Evolutionary conservation across 225 moss, liverwort and hornwort genomes (phyloP), one percentile per base, ranked within the genome.

Genomic region (Sphagnum contortum): DNA sequence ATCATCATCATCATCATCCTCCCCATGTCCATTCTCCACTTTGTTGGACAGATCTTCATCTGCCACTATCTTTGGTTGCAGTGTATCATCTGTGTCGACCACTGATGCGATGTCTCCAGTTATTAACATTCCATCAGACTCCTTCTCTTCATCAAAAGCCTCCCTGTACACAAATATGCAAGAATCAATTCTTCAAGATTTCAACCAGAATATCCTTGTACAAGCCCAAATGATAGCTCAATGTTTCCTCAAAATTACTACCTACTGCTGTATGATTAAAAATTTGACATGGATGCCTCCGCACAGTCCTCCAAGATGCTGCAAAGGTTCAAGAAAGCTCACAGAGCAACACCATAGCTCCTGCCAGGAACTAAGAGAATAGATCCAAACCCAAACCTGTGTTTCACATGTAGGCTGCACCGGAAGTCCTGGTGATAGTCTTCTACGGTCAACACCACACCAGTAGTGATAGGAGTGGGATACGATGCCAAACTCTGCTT

Each of bases 341-440:
- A 52, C 9, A 52, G 52, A 52, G 7, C 9, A 5, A 52, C 7
- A 52, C 52, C 9, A 5, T 9, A 52, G 52, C 9, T 9, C 52
- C 9, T 52, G 9, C 9, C 9, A 52, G 7, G 9, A 52, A 52
- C 9, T 52, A 5, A 5, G 52, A 52, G 7, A 5, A 52, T 52
- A 6, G 9, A 29, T 10, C 8, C 2, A 10, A 11, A 48, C 4
- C 48, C 50, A 65, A 72, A 94, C 94, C 91, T 98, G 78, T 98
- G 91, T 75, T 87, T 98, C 66, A 98, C 67, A 52, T 98, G 87
- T 50, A 98, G 84, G 65, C 82, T 89, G 80, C 98, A 98, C 13
- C 79, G 76, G 52, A 98, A 98, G 57, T 98, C 98, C 72, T 91
- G 93, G 72, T 93, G 98, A 49, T 88, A 85, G 74, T 98, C 98